Evolutionary conservation across 2,329 filamentous ascomycete genomes (phyloP), one percentile per base, ranked within the genome.

Genomic region (Trichoderma brevicompactum): DNA sequence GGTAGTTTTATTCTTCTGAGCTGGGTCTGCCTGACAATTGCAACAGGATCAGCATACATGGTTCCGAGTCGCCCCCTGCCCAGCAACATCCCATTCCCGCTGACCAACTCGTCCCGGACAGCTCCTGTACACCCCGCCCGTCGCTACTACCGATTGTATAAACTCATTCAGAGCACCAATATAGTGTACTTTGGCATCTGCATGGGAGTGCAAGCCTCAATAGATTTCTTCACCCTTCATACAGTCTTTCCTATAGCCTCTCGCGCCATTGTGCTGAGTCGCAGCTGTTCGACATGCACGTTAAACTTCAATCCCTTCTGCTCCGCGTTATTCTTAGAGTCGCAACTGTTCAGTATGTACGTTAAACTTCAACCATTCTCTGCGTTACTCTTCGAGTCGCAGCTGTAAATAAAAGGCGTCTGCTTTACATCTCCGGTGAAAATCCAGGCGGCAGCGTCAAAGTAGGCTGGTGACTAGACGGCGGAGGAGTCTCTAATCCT

Each of bases 371-470:
- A 75, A 44, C 72, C 72, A 7, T 69, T 66, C 5, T 64, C 15
- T 0, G 68, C 68, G 5, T 70, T 70, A 0, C 66, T 67, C 10
- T 56, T 66, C 32, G 71, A 66, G 2, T 65, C 68, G 23, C 38
- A 43, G 7, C 72, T 71, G 32, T 78, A 75, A 17, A 81, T 76
- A 32, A 77, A 83, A 0, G 81, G 81, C 0, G 79, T 82, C 63
- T 82, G 78, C 1, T 79, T 76, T n/a, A 79, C 77, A 43, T 81
- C 81, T 1, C 81, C 81, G 0, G 79, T 79, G 52, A 81, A 77
- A 2, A 83, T 79, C 79, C 80, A 83, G 23, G 23, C 23, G n/a
- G n/a, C 23, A 28, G 23, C 2, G 23, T 28, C 23, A 28, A 28
- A 28, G 23, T 28, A 28, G 2, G 23, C 23, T 64, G 0, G 75